A percentile compares a stretch with the other conserved stretches of the same genome.
Conservation (phyloP, 768 basidiomycete species). For the Boletus vinaceobasis region DNA sequence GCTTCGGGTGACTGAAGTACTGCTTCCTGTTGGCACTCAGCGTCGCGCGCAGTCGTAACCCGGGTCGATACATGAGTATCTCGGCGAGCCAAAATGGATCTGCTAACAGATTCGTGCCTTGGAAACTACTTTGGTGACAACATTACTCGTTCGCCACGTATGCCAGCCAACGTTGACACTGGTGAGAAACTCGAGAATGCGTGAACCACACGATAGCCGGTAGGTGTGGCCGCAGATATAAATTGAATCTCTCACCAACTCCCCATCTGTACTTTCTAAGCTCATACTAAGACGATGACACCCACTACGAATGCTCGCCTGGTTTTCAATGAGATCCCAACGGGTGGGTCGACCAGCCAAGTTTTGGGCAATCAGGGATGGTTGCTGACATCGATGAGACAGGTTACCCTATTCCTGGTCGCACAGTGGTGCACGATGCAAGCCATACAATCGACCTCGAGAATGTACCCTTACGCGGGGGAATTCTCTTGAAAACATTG, state of each 20-base stretch:
- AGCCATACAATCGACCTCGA: constrained; percentile 49
- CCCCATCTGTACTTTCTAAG: not conserved
- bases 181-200: too few relatives aligned
- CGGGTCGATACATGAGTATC: too few relatives aligned
- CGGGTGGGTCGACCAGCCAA: not conserved
- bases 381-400: not conserved
- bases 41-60: too few relatives aligned
- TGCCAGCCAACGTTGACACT: not conserved
- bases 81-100: too few relatives aligned
- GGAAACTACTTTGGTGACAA: not conserved
- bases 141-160: not conserved
- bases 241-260: not conserved
- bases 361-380: too few relatives aligned
- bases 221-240: not conserved
- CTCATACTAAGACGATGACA: not conserved
- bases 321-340: constrained; percentile 37
- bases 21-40: too few relatives aligned
- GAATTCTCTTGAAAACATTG: constrained; percentile 49
- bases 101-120: too few relatives aligned
- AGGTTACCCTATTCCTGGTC: constrained; percentile 41
- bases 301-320: constrained; percentile 33
- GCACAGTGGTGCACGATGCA: constrained; percentile 46
- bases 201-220: not conserved
- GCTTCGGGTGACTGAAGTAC: too few relatives aligned
- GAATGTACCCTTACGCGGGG: constrained; percentile 40